Conservation (phyloP, 176 grass and related monocot species). For the maize (Zea mays) region DNA sequence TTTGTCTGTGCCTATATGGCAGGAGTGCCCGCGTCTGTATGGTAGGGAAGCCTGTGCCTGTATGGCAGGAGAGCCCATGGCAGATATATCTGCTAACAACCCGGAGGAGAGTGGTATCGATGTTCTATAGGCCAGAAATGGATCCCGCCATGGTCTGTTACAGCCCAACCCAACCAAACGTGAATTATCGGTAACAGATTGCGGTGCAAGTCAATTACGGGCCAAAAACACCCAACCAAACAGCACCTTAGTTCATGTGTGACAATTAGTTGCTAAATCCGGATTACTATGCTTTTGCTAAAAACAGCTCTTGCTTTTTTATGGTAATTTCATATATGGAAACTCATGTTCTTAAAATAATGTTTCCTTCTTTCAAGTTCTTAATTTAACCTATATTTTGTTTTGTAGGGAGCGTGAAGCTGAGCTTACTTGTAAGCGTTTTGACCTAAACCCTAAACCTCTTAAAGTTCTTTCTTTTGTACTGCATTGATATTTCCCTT, state of each 20-base stretch:
- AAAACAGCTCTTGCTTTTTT: slow-evolving; percentile 25
- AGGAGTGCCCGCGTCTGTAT: no score
- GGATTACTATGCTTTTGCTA: slow-evolving; percentile 14
- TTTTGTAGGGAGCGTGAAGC: slow-evolving; percentile 65
- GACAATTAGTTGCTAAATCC: slow-evolving; percentile 4
- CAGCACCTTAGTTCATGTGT: background rate
- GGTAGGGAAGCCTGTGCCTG: no score
- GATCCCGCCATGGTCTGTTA: no score
- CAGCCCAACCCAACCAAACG: no score
- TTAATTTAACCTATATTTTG: slow-evolving; percentile 15
- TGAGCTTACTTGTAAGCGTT: slow-evolving; percentile 60
- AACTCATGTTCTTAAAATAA: background rate
- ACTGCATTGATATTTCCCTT: slow-evolving; percentile 33
- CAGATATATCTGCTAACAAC: no score
- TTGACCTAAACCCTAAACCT: slow-evolving; percentile 23
- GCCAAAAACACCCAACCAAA: background rate
- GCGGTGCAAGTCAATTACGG: no score
- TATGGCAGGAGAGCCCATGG: no score
- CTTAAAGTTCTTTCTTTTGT: slow-evolving; percentile 27
- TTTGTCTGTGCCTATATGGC: no score
- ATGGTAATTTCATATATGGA: background rate
- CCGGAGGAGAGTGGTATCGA: no score
- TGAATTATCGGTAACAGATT: no score
- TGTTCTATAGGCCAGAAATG: no score
- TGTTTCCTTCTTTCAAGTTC: slow-evolving; percentile 31